Percentiles rank a stretch among this genome's conserved stretches.
phyloP scores from a whole-genome alignment of 805 yeast genomes.

The Ogataea angusta region DNA sequence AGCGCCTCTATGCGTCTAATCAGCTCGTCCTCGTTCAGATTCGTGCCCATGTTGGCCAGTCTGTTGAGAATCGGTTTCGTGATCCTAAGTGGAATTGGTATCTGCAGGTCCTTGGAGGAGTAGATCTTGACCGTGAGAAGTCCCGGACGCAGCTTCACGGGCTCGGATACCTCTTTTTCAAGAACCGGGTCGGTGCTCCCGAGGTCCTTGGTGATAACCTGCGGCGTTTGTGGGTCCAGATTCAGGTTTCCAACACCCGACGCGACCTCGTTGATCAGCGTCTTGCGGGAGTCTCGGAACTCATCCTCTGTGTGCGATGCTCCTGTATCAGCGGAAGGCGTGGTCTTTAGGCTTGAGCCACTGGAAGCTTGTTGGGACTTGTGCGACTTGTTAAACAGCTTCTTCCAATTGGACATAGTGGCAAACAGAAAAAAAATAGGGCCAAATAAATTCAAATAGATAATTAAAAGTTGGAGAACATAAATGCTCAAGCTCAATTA shows the following conservation, averaged over 20 bases:
- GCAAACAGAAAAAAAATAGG: constrained; percentile 10
- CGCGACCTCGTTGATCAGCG: constrained; percentile 20
- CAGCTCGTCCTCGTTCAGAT: constrained; percentile 33
- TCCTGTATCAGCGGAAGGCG: constrained; percentile 10
- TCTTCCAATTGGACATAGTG: constrained; percentile 33
- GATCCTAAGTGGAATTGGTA: constrained; percentile 69
- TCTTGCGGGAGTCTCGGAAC: constrained; percentile 20
- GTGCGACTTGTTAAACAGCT: constrained; percentile 26
- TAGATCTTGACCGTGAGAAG: constrained; percentile 74
- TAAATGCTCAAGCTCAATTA: constrained; percentile 24
- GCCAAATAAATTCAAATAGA: neutral
- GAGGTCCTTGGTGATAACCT: constrained; percentile 25
- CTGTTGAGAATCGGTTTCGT: constrained; percentile 63
- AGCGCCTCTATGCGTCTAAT: constrained; percentile 33
- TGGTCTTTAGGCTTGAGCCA: constrained; percentile 14
- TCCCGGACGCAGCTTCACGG: constrained; percentile 50
- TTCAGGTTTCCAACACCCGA: constrained; percentile 14
- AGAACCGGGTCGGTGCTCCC: constrained; percentile 34
- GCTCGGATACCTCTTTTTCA: constrained; percentile 19
- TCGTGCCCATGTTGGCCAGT: constrained; percentile 55
- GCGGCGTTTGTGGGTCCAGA: constrained; percentile 14
- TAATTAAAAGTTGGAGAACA: neutral
- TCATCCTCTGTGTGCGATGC: constrained; percentile 17
- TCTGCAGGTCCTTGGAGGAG: constrained; percentile 59
- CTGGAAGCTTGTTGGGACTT: constrained; percentile 13